These are phyloP conservation scores for Hibiscus mutabilis DNA, from an alignment of 345 rosid species.

Conservation along the genomic window DNA sequence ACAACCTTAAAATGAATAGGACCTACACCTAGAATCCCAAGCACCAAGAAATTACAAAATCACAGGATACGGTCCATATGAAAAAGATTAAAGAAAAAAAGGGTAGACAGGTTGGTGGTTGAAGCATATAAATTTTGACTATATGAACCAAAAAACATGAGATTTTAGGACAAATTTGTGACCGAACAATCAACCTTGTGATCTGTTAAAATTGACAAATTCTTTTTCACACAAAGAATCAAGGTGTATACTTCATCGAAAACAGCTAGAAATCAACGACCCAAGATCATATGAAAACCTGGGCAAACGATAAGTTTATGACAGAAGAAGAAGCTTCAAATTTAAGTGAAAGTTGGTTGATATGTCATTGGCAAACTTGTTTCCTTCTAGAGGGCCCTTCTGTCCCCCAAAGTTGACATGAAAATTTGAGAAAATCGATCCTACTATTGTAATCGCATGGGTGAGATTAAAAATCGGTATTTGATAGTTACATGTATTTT, in stretches of 20 bases:
- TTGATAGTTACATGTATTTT: no score
- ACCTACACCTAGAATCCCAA: neutral
- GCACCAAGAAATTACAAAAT: neutral
- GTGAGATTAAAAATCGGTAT: no score
- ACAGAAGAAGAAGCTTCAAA: conserved; percentile 11
- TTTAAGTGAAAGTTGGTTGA: conserved; percentile 18
- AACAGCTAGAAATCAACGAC: neutral
- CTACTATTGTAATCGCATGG: no score
- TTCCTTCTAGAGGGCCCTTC: no score
- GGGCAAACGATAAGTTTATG: neutral
- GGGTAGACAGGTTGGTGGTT: neutral
- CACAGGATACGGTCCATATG: neutral
- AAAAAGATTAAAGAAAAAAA: neutral
- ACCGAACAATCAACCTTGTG: neutral
- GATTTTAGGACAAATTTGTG: neutral
- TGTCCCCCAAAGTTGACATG: conserved; percentile 8
- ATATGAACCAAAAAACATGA: neutral
- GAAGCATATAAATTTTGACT: neutral
- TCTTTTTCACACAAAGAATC: neutral
- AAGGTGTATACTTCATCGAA: neutral
- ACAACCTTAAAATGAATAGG: neutral
- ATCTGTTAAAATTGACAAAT: neutral
- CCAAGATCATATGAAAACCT: neutral
- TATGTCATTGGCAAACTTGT: conserved; percentile 17
- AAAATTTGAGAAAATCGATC: neutral